Evolutionary conservation across 2,329 filamentous ascomycete species (phyloP).

Genomic region (Grosmannia huntii): DNA sequence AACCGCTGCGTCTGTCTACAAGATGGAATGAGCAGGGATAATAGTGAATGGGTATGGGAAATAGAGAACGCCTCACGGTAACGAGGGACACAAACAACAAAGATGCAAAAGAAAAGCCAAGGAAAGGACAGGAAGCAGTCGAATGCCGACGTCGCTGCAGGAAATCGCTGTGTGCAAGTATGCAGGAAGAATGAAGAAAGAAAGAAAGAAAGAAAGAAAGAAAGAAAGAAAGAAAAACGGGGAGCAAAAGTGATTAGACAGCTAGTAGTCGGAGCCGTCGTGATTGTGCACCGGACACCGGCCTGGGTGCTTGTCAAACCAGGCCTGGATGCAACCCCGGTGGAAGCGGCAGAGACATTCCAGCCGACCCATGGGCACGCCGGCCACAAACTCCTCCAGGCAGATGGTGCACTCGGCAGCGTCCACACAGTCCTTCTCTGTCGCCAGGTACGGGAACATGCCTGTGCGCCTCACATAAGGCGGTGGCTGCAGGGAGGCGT

Average conservation of each 20-base stretch:
- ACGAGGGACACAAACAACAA: not conserved
- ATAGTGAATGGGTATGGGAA: not conserved
- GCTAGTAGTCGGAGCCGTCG: conserved; percentile 41
- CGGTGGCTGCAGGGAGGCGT: not conserved
- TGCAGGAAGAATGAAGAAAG: not conserved
- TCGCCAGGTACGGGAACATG: conserved; percentile 51
- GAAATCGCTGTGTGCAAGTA: not conserved
- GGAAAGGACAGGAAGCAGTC: too few species aligned
- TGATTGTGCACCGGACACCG: conserved; percentile 55
- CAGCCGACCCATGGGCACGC: conserved; percentile 49
- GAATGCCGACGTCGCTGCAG: not conserved
- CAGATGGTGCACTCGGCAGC: conserved; percentile 57
- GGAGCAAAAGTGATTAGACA: not conserved
- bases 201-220: not conserved
- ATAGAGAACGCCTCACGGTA: not conserved
- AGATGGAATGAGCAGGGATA: not conserved
- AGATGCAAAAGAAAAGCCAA: not conserved
- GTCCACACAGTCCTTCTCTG: conserved; percentile 57
- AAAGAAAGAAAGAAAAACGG: not conserved
- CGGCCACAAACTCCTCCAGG: conserved; percentile 51
- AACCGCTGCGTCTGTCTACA: not conserved
- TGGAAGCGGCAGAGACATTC: conserved; percentile 58
- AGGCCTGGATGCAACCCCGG: conserved; percentile 44
- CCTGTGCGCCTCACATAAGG: conserved; percentile 32
- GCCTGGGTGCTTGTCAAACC: conserved; percentile 50